Evolutionary conservation across 2,329 filamentous ascomycete genomes (phyloP).

Genomic region (Berkeleyomyces basicola): DNA sequence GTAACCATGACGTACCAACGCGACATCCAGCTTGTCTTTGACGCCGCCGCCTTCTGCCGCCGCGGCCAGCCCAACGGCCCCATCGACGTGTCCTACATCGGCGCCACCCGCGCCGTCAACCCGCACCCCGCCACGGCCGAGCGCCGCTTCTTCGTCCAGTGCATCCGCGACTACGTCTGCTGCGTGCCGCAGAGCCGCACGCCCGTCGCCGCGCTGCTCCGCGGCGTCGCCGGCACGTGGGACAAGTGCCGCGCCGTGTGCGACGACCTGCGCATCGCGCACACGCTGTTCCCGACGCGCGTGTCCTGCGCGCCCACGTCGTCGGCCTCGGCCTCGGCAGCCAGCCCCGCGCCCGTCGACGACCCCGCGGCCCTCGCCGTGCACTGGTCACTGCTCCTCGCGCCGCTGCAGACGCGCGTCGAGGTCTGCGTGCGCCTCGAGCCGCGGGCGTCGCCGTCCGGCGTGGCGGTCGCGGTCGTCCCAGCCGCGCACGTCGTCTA

Average conservation of each 20-base stretch:
- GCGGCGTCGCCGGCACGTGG: slow-evolving; percentile 47
- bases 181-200: slow-evolving; percentile 42
- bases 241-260: slow-evolving; percentile 42
- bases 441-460: slow-evolving; percentile 28
- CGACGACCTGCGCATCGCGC: slow-evolving; percentile 43
- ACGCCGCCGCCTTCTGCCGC: slow-evolving; percentile 42
- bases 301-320: slow-evolving; percentile 23
- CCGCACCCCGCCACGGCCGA: slow-evolving; percentile 42
- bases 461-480: slow-evolving; percentile 37
- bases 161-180: slow-evolving; percentile 51
- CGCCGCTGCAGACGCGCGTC: slow-evolving; percentile 50
- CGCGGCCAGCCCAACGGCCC: slow-evolving; percentile 29
- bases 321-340: neutral
- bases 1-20: slow-evolving; percentile 60
- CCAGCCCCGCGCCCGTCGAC: neutral
- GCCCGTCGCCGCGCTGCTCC: slow-evolving; percentile 39
- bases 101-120: slow-evolving; percentile 34
- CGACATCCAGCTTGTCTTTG: slow-evolving; percentile 58
- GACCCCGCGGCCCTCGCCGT: slow-evolving; percentile 41
- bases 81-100: slow-evolving; percentile 57
- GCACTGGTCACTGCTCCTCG: slow-evolving; percentile 44
- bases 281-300: slow-evolving; percentile 46
- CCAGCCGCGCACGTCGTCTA: slow-evolving; percentile 50
- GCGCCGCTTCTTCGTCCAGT: slow-evolving; percentile 59
- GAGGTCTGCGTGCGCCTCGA: slow-evolving; percentile 42